Evolutionary conservation across 2,329 filamentous ascomycete species (phyloP).

Genomic region (Diplodia intermedia): DNA sequence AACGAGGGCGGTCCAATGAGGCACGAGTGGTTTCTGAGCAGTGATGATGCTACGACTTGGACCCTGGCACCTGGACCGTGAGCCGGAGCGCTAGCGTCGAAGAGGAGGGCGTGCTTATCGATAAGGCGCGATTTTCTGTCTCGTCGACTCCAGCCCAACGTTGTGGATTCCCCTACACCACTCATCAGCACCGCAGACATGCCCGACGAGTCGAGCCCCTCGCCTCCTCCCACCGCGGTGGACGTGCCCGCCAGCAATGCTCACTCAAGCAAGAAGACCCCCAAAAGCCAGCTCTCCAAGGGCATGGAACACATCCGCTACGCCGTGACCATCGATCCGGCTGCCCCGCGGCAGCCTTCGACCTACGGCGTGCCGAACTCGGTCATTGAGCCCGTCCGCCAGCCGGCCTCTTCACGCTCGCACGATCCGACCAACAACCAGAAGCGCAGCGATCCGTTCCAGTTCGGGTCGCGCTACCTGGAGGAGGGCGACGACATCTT

Average conservation of each 20-base stretch:
- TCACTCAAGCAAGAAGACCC: constrained; percentile 32
- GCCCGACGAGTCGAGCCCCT: background rate
- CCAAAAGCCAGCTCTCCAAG: constrained; percentile 56
- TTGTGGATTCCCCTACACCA: background rate
- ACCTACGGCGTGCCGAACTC: constrained; percentile 59
- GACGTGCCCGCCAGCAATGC: background rate
- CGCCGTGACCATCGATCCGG: constrained; percentile 54
- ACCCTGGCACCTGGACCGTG: background rate
- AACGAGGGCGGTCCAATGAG: constrained; percentile 19
- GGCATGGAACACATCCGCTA: constrained; percentile 61
- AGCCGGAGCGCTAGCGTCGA: background rate
- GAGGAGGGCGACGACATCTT: constrained; percentile 88
- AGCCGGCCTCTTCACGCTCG: constrained; percentile 62
- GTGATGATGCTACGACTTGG: constrained; percentile 24
- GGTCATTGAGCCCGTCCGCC: constrained; percentile 50
- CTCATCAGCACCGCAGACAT: background rate
- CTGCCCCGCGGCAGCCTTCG: constrained; percentile 36
- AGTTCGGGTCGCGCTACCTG: constrained; percentile 89
- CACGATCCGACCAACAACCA: constrained; percentile 76
- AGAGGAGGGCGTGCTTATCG: constrained; percentile 1
- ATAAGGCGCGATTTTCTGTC: constrained; percentile 19
- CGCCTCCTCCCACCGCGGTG: background rate
- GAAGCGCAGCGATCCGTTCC: constrained; percentile 91
- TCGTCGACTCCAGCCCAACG: background rate
- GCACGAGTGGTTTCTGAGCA: constrained; percentile 4